phyloP scores from a whole-genome alignment of 306 rosid species.

The Malus sieversii region DNA sequence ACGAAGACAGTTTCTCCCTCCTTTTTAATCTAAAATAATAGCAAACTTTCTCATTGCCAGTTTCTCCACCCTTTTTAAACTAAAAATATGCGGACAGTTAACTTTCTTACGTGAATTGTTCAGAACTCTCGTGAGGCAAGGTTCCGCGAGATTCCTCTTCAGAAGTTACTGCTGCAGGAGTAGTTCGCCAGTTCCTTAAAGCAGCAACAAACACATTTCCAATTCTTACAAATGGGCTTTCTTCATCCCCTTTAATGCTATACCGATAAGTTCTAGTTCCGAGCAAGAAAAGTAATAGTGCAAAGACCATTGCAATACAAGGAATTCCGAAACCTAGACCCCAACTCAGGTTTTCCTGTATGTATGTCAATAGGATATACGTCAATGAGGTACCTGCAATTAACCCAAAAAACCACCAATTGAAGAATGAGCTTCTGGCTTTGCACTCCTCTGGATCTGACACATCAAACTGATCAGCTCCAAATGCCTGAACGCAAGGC shows the following conservation, averaged over 20 bases:
- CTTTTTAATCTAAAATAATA: too few relatives aligned
- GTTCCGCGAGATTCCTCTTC: too few relatives aligned
- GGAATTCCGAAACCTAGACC: constrained; percentile 32
- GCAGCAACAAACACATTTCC: constrained; percentile 39
- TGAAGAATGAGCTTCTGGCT: constrained; percentile 74
- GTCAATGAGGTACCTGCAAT: constrained; percentile 30
- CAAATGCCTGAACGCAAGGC: constrained; percentile 81
- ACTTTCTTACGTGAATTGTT: too few relatives aligned
- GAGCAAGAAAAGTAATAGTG: constrained; percentile 16
- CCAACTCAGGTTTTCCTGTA: constrained; percentile 44
- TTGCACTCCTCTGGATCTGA: constrained; percentile 46
- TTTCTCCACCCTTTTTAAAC: too few relatives aligned
- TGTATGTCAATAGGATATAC: constrained; percentile 23
- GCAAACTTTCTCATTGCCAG: too few relatives aligned
- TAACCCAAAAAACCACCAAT: constrained; percentile 71
- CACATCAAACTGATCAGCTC: constrained; percentile 71
- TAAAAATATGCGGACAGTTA: too few relatives aligned
- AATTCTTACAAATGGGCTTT: constrained; percentile 37
- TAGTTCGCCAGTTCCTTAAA: constrained; percentile 20
- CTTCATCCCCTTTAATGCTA: constrained; percentile 1
- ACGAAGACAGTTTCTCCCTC: too few relatives aligned
- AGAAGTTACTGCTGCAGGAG: background rate
- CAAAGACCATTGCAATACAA: constrained; percentile 18
- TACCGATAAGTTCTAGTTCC: constrained; percentile 29
- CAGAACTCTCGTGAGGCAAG: too few relatives aligned